phyloP scores from a whole-genome alignment of 208 protist genomes.

The Leishmania lainsoni region DNA sequence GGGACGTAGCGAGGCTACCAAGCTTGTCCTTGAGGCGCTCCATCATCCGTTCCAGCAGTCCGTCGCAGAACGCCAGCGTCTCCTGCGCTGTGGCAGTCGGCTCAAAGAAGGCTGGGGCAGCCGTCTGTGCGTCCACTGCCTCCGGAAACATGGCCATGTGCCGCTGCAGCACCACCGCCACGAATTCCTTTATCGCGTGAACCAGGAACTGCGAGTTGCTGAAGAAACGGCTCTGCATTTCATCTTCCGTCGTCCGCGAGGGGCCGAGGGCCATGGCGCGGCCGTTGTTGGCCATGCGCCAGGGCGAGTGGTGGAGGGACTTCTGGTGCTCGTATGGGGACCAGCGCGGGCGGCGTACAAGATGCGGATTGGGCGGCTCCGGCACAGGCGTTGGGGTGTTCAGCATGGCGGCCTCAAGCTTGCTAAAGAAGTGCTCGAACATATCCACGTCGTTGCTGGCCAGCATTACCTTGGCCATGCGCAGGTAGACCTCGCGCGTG shows the following conservation, averaged over 20 bases:
- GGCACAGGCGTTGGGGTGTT: constrained; percentile 88
- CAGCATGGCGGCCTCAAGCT: constrained; percentile 82
- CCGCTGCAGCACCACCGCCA: constrained; percentile 51
- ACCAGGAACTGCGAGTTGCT: constrained; percentile 87
- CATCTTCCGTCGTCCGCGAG: constrained; percentile 49
- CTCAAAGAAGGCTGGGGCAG: constrained; percentile 25
- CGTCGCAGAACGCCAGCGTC: constrained; percentile 54
- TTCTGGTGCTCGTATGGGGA: constrained; percentile 75
- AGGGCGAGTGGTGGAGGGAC: constrained; percentile 80
- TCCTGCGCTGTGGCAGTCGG: constrained; percentile 32
- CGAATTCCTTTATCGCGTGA: constrained; percentile 55
- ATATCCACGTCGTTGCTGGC: constrained; percentile 51
- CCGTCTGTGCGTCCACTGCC: constrained; percentile 28
- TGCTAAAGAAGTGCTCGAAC: constrained; percentile 76
- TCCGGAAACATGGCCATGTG: constrained; percentile 38
- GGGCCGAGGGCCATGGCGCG: constrained; percentile 75
- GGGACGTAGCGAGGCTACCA: constrained; percentile 50
- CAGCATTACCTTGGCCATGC: constrained; percentile 82
- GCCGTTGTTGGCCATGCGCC: constrained; percentile 75
- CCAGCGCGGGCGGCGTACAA: constrained; percentile 74
- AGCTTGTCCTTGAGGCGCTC: constrained; percentile 37
- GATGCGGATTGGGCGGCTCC: constrained; percentile 90
- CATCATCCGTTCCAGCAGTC: constrained; percentile 59
- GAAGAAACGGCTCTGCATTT: constrained; percentile 88
- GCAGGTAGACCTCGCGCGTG: constrained; percentile 87